A percentile compares a stretch with the other conserved stretches of the same genome.
Conservation (phyloP, 2,329 filamentous ascomycete genomes). For the Trichoderma asperellum region DNA sequence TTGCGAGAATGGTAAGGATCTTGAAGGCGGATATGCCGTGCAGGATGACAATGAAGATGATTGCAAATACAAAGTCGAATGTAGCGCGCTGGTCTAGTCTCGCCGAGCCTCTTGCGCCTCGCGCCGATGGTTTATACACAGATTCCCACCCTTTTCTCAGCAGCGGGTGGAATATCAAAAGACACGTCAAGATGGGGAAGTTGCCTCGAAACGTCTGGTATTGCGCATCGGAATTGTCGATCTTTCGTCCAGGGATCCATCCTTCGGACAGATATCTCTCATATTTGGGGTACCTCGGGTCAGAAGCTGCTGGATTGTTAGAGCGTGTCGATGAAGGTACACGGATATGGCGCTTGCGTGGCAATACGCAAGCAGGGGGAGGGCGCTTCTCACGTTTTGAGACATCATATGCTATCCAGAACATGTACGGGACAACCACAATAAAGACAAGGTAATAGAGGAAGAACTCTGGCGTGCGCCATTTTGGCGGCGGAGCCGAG, state of each 20-base stretch:
- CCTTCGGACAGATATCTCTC: constrained; percentile 72
- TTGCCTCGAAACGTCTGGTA: constrained; percentile 86
- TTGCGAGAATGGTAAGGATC: constrained; percentile 74
- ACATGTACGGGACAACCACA: constrained; percentile 78
- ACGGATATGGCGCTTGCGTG: not conserved
- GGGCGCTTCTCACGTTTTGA: constrained; percentile 67
- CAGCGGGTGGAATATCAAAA: constrained; percentile 79
- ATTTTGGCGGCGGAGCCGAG: constrained; percentile 68
- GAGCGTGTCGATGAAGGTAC: constrained; percentile 30
- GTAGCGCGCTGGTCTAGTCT: constrained; percentile 70
- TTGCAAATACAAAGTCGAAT: constrained; percentile 82
- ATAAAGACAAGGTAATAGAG: constrained; percentile 74
- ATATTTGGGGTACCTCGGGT: constrained; percentile 80
- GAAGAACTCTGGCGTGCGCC: constrained; percentile 85
- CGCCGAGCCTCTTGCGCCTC: constrained; percentile 52
- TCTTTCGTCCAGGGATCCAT: constrained; percentile 91
- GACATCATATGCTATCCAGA: constrained; percentile 84
- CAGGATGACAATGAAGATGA: constrained; percentile 75
- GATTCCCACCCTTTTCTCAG: constrained; percentile 73
- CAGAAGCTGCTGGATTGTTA: constrained; percentile 60
- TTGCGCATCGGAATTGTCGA: constrained; percentile 89
- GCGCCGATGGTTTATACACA: constrained; percentile 46
- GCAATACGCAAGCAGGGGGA: not conserved
- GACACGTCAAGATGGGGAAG: constrained; percentile 74
- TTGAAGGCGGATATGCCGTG: constrained; percentile 88